A percentile compares a stretch with the other conserved stretches of the same genome.
phyloP scores from a whole-genome alignment of 2,329 filamentous ascomycete species.

The Hypoxylon sp. region DNA sequence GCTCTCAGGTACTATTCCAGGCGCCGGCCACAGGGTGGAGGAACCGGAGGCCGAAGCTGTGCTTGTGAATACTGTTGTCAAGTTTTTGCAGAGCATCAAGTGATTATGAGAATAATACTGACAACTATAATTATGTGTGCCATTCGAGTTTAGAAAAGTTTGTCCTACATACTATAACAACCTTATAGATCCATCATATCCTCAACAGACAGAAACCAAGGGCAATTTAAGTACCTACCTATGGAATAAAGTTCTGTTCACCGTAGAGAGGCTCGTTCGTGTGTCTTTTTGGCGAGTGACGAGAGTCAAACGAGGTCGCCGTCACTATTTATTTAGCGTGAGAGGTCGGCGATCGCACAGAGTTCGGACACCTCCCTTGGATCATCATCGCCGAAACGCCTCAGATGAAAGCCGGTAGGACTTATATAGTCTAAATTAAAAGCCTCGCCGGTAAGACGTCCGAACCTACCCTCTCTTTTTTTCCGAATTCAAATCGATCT shows the following conservation, averaged over 20 bases:
- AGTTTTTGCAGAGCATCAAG: slow-evolving; percentile 59
- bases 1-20: slow-evolving; percentile 68
- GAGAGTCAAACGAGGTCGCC: slow-evolving; percentile 2
- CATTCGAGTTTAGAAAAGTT: background rate
- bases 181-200: background rate
- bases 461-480: slow-evolving; percentile 3
- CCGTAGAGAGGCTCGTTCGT: background rate
- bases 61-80: slow-evolving; percentile 63
- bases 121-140: background rate
- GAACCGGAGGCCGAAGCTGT: slow-evolving; percentile 63
- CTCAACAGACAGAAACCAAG: background rate
- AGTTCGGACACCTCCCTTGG: slow-evolving; percentile 34
- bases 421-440: slow-evolving; percentile 4
- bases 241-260: background rate
- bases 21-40: slow-evolving; percentile 66
- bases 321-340: background rate
- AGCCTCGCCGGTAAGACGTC: background rate
- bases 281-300: background rate
- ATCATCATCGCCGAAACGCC: slow-evolving; percentile 41
- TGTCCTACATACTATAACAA: background rate
- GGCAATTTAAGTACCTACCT: background rate
- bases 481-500: slow-evolving; percentile 5
- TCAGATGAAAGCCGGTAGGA: slow-evolving; percentile 37
- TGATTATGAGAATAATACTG: slow-evolving; percentile 5
- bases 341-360: slow-evolving; percentile 40